These are phyloP conservation scores for Starmerella vitae DNA, from an alignment of 805 yeast species.

Conservation along the genomic window DNA sequence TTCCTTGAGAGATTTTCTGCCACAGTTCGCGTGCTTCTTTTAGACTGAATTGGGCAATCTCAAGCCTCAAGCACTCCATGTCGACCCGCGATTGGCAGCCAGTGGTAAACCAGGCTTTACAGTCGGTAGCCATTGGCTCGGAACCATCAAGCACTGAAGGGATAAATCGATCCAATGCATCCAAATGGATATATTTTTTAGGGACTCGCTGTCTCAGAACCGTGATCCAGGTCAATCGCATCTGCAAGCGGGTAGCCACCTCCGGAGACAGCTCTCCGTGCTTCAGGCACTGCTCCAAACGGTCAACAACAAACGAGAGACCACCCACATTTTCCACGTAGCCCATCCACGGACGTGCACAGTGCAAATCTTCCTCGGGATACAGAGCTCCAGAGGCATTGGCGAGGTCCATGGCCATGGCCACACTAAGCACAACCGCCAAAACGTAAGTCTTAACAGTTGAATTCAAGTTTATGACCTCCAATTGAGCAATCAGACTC, in stretches of 20 bases:
- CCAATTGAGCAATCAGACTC: not conserved
- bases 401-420: conserved; percentile 14
- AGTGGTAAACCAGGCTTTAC: conserved; percentile 4
- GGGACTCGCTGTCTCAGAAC: conserved; percentile 17
- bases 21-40: conserved; percentile 20
- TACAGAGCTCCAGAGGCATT: conserved; percentile 21
- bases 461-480: conserved; percentile 8
- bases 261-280: conserved; percentile 40
- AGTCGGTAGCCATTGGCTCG: not conserved
- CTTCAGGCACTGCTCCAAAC: conserved; percentile 28
- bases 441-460: conserved; percentile 20
- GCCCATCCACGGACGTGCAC: conserved; percentile 43
- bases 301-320: conserved; percentile 8
- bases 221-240: conserved; percentile 20
- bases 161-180: conserved; percentile 7
- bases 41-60: not conserved
- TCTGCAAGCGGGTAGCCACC: conserved; percentile 42
- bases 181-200: conserved; percentile 12
- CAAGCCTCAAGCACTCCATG: conserved; percentile 8
- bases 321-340: conserved; percentile 22
- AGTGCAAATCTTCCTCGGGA: conserved; percentile 27
- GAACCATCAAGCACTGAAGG: conserved; percentile 1
- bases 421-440: conserved; percentile 20
- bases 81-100: conserved; percentile 12
- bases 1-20: conserved; percentile 10